Base-by-base conservation (phyloP, 805 yeast genomes). In the Maudiozyma turicensis region DNA sequence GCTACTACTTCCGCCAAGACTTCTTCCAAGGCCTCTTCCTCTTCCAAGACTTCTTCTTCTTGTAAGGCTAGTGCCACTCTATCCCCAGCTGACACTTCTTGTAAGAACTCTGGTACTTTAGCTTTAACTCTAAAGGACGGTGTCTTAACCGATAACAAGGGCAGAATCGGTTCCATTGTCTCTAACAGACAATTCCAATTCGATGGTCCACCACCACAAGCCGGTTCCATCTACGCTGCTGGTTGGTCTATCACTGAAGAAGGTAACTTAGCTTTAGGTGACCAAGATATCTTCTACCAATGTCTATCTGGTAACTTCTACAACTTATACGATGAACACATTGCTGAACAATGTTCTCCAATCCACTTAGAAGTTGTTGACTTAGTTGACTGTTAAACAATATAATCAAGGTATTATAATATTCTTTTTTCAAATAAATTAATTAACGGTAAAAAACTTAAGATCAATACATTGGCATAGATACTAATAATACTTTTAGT, bases 191-290 rank as follows among this genome's bases (percentile, higher is more conserved):
- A 81, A 71, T 79, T 81, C 75, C 86, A 81, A 70, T 81, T 80
- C 60, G 85, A 81, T 63, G 85, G 85, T 58, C 84, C 84, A 50
- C 82, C 84, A 66, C 85, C 86, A 54, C 86, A 81, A 72, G 83
- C 81, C 31, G 82, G 82, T 61, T 68, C 82, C 48, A 72, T 77
- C 57, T 76, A 73, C 59, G 81, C 83, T 53, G 76, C 76, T 44
- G 82, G 82, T 53, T 76, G 81, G 82, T 69, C 77, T 45, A 68
- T 77, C 44, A 68, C 76, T 44, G 53, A 59, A 53, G 79, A 72
- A 37, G 80, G 77, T 48, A 70, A 72, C 67, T 74, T 81, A 58
- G 84, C 84, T 32, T 61, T 81, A 49, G 86, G 85, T 65, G 65
- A 68, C 55, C 60, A 65, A 44, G 76, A 77, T 45, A 70, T 72